Conservation (phyloP, 2,329 filamentous ascomycete species). For the Pseudogymnoascus sp. region DNA sequence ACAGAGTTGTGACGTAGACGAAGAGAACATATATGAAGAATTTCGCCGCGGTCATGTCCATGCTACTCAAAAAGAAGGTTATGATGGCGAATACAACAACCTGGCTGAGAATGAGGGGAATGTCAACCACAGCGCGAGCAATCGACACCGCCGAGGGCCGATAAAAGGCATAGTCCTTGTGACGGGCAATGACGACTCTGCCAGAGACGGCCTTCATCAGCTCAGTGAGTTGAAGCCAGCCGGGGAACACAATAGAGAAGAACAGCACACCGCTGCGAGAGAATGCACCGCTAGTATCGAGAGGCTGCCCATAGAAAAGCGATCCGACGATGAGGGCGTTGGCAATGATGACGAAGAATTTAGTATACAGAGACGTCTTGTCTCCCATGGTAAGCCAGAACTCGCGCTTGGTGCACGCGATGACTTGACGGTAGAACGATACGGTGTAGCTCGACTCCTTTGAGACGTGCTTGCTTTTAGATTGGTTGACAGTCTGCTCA, state of each 20-base stretch:
- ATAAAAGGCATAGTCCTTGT: conserved; percentile 49
- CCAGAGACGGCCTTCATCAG: conserved; percentile 55
- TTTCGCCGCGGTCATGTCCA: conserved; percentile 40
- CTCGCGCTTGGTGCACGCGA: conserved; percentile 48
- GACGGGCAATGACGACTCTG: conserved; percentile 52
- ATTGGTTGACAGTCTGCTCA: conserved; percentile 54
- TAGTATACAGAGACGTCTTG: conserved; percentile 39
- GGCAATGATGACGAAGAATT: conserved; percentile 46
- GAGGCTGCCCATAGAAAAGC: conserved; percentile 57
- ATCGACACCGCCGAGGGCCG: conserved; percentile 53
- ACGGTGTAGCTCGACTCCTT: conserved; percentile 49
- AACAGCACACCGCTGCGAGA: conserved; percentile 57
- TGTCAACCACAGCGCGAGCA: conserved; percentile 45
- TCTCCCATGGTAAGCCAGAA: conserved; percentile 60
- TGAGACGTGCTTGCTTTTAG: conserved; percentile 56
- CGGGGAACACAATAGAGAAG: conserved; percentile 55
- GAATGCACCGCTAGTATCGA: conserved; percentile 52
- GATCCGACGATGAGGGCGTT: conserved; percentile 58
- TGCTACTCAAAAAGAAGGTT: conserved; percentile 56
- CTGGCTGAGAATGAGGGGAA: conserved; percentile 51
- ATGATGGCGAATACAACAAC: conserved; percentile 48
- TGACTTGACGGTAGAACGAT: conserved; percentile 48
- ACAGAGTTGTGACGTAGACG: conserved; percentile 43
- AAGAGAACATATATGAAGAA: conserved; percentile 58
- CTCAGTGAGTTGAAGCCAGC: conserved; percentile 56